Evolutionary conservation across 768 basidiomycete species (phyloP), one percentile per base, ranked within the genome.

Genomic region (Tulasnella sp.): DNA sequence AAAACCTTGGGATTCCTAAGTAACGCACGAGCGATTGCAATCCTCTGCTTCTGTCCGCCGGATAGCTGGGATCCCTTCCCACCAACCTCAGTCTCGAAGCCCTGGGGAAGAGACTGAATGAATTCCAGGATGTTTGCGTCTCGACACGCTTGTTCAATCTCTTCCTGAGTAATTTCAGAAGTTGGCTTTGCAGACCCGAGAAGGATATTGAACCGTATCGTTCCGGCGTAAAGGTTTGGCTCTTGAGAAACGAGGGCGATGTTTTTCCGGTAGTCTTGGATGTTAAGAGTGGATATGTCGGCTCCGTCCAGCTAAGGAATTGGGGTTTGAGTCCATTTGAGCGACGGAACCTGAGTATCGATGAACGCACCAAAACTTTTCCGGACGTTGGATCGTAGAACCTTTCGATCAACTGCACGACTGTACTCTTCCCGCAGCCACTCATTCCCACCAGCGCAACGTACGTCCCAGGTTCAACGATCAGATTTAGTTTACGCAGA

Each of bases 61-160:
- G 94, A 95, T 5, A 97, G 88, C 83, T 96, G 94, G 1, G 93
- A 93, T 12, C 95, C 95, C 86, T 96, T 46, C 16, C 46, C 46
- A 18, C 46, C 46, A 46, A 46, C 46, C 16, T 46, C 46, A 18
- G 46, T 46, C 46, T 46, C 46, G 46, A 46, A 46, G 46, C 46
- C 96, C 77, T 93, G 93, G 28, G 96, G 96, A 37, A 98, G 87
- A 1, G 91, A 91, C 83, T 90, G 86, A 83, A 98, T 95, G 88
- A 98, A 98, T 42, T 97, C 95, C 80, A 96, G 87, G 85, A 97
- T 92, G 84, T 98, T 98, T 69, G 97, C 97, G 83, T 94, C 89
- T 24, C 92, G 90, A 84, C 96, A 97, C 0, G 91, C 96, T 31
- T 90, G 88, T 85, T 96, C 94, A 42, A 98, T 91, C 85, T 98